Evolutionary conservation across 129 eudicot genomes (phyloP).

Genomic region (Tagetes patula): DNA sequence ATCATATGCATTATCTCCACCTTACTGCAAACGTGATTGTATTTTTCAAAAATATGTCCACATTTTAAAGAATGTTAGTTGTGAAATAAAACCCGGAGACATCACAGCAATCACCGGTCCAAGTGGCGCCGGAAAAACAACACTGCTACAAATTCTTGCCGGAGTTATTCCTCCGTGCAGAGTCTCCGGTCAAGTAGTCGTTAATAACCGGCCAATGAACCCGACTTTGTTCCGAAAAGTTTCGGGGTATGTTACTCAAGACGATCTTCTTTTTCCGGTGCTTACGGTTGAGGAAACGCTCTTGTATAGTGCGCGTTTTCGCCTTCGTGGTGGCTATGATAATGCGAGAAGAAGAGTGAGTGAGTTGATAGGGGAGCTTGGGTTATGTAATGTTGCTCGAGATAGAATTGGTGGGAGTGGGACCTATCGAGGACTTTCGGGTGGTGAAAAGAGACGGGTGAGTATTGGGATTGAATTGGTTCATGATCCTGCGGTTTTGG

Average conservation of each 20-base stretch:
- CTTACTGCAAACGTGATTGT: constrained; percentile 22
- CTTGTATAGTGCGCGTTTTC: constrained; percentile 52
- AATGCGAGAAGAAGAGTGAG: constrained; percentile 33
- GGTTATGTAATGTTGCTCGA: constrained; percentile 27
- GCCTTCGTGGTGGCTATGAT: constrained; percentile 38
- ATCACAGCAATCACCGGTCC: constrained; percentile 85
- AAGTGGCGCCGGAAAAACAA: constrained; percentile 89
- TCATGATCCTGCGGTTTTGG: constrained; percentile 60
- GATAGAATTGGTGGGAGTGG: constrained; percentile 30
- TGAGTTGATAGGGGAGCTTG: constrained; percentile 56
- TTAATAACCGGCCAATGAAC: constrained; percentile 48
- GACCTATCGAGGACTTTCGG: constrained; percentile 54
- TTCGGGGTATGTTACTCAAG: constrained; percentile 68
- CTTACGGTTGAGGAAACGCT: constrained; percentile 80
- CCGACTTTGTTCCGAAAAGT: constrained; percentile 42
- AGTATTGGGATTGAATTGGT: constrained; percentile 71
- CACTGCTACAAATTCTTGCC: constrained; percentile 62
- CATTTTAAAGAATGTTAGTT: not conserved
- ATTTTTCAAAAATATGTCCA: constrained; percentile 24
- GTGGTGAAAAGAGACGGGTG: constrained; percentile 69
- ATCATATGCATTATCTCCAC: constrained; percentile 43
- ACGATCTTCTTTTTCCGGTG: constrained; percentile 64
- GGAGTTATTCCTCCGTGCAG: constrained; percentile 46
- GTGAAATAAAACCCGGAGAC: constrained; percentile 67
- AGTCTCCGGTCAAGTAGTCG: constrained; percentile 47